These are phyloP conservation scores for Eremothecium gossypii DNA, from an alignment of 1,139 yeast genomes.

Conservation along the genomic window DNA sequence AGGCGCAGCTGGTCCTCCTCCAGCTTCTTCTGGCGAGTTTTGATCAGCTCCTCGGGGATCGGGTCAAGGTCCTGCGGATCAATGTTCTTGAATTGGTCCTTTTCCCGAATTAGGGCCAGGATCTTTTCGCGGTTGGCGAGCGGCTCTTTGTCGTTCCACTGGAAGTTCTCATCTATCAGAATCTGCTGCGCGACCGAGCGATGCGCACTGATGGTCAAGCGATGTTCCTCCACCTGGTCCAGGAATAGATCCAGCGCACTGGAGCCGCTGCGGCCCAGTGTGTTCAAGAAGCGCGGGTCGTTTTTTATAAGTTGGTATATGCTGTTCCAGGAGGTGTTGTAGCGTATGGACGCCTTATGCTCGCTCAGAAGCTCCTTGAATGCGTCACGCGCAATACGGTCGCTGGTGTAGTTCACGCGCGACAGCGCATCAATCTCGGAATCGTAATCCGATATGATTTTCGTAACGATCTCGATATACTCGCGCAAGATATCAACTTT, in stretches of 20 bases:
- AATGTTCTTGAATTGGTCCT: slow-evolving; percentile 19
- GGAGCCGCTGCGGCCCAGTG: slow-evolving; percentile 77
- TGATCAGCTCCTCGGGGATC: slow-evolving; percentile 25
- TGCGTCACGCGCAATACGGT: slow-evolving; percentile 55
- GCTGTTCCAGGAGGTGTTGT: slow-evolving; percentile 53
- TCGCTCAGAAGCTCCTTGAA: slow-evolving; percentile 42
- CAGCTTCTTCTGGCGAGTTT: slow-evolving; percentile 23
- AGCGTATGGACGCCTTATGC: slow-evolving; percentile 33
- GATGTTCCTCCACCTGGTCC: slow-evolving; percentile 62
- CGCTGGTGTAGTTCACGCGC: slow-evolving; percentile 41
- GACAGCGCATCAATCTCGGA: slow-evolving; percentile 32
- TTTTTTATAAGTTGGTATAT: slow-evolving; percentile 44
- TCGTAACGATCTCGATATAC: slow-evolving; percentile 36
- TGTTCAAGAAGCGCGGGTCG: slow-evolving; percentile 47
- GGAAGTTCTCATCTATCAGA: slow-evolving; percentile 32
- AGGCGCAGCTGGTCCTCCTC: slow-evolving; percentile 30
- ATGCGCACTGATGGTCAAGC: slow-evolving; percentile 46
- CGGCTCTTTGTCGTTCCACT: slow-evolving; percentile 13
- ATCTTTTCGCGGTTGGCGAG: slow-evolving; percentile 11
- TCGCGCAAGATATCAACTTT: slow-evolving; percentile 51
- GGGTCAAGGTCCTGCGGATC: slow-evolving; percentile 26
- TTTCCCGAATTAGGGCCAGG: slow-evolving; percentile 11
- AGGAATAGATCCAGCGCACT: slow-evolving; percentile 68
- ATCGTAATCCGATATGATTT: slow-evolving; percentile 27
- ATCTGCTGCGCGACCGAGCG: slow-evolving; percentile 51